Base-by-base conservation (phyloP, 768 basidiomycete species). In the Kwoniella shandongensis region DNA sequence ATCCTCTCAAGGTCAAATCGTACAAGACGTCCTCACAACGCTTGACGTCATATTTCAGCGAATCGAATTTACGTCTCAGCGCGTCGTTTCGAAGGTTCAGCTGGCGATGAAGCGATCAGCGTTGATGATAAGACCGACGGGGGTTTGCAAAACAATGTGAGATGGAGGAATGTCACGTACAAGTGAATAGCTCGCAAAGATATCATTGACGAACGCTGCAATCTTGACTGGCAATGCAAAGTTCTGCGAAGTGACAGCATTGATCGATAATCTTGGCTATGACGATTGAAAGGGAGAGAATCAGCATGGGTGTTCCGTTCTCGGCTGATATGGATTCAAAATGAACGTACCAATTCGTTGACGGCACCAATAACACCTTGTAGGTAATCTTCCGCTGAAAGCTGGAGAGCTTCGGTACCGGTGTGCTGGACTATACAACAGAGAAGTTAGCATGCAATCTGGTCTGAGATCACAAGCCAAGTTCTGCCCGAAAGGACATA, bases 61-160 rank as follows among this genome's bases (percentile, higher is more conserved):
- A 70, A 65, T 79, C 78, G 56, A 79, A 80, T 26, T 75, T 70
- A 25, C 78, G 73, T 38, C 78, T 57, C 12, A 79, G 63, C 23
- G 74, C 71, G 55, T 80, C 79, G 59, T 80, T 80, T 56, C 79
- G 76, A 15, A 80, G 70, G 53, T 80, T 80, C 18, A 80, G 62
- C 76, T 75, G 49, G 15, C 1, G 26, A 18, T 20, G 42, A 32
- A 32, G 32, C 32, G 32, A 32, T 13, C 32, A 32, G 6, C n/a
- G n/a, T n/a, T n/a, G n/a, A n/a, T n/a, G n/a, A n/a, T n/a, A n/a
- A n/a, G n/a, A n/a, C n/a, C n/a, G n/a, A n/a, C n/a, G n/a, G n/a
- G n/a, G n/a, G n/a, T n/a, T n/a, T n/a, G n/a, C n/a, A n/a, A n/a
- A n/a, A n/a, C n/a, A n/a, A n/a, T n/a, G n/a, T n/a, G n/a, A n/a